phyloP scores from a whole-genome alignment of 495 filamentous ascomycete species.

The Penicillium desertorum region DNA sequence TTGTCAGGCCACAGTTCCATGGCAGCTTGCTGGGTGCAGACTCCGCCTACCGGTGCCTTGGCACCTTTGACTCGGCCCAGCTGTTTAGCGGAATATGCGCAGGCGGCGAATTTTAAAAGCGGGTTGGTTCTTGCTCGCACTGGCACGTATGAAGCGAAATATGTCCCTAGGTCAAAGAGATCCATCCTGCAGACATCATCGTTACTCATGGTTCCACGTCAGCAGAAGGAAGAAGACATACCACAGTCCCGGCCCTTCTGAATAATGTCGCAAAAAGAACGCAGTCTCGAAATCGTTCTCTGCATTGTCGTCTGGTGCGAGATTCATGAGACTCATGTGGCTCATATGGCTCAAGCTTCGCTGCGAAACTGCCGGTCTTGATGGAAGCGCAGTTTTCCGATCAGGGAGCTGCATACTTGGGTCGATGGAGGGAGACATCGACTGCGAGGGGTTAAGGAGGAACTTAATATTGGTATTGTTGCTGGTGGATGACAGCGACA shows the following conservation, averaged over 20 bases:
- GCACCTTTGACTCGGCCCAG: conserved; percentile 54
- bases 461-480: conserved; percentile 54
- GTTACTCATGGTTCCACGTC: conserved; percentile 17
- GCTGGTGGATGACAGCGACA: conserved; percentile 39
- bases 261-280: conserved; percentile 62
- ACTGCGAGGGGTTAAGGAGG: conserved; percentile 55
- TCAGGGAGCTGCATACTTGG: conserved; percentile 40
- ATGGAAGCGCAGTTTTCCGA: conserved; percentile 32
- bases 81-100: conserved; percentile 62
- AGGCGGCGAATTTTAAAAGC: conserved; percentile 58
- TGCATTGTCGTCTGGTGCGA: conserved; percentile 28
- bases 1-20: conserved; percentile 54
- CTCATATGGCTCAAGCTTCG: conserved; percentile 19
- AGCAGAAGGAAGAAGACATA: conserved; percentile 25
- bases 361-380: conserved; percentile 26
- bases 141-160: conserved; percentile 60
- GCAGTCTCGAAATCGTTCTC: conserved; percentile 57
- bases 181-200: conserved; percentile 55
- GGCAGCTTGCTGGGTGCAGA: conserved; percentile 47
- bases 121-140: conserved; percentile 56
- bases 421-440: conserved; percentile 50
- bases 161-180: conserved; percentile 58
- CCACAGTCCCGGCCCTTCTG: conserved; percentile 60
- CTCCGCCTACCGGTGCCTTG: conserved; percentile 51
- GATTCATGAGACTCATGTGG: conserved; percentile 12